Base-by-base conservation (phyloP, 805 yeast genomes). In the Monosporozyma servazzii region DNA sequence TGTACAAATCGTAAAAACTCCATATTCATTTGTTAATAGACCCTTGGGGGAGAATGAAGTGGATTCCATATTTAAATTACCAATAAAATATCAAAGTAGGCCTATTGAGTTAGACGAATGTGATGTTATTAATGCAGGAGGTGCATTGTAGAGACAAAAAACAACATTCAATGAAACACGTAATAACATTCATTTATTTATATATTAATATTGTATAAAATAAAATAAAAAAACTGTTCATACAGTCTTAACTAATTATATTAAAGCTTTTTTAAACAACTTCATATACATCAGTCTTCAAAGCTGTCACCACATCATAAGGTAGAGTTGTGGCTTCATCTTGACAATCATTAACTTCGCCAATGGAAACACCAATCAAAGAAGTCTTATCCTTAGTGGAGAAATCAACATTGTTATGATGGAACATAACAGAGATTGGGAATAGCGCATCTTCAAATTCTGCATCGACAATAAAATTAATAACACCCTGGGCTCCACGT, bases 381-480 rank as follows among this genome's bases (percentile, higher is more conserved):
- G 59, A 52, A 6, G 83, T 80, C 8, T 43, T 43, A n/a, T 36
- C 37, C 31, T 75, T 71, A 17, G 69, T 71, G 21, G 76, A 75
- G 55, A 71, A 71, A 39, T 74, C 71, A 37, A 37, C 15, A 37
- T 37, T 37, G 15, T 37, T 37, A 44, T 74, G 64, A 41, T 73
- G 73, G 71, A 89, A 87, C 48, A 74, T 69, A 40, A 89, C 78
- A 60, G 81, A 81, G 75, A 91, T 80, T 54, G 99, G 99, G 86
- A 89, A 91, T 61, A 91, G 73, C 11, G 80, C 76, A 55, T 89
- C 96, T 68, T 91, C 97, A 56, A 78, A 80, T 40, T 76, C 82
- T 18, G 83, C 85, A 57, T 83, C 84, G 53, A 88, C 80, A 8
- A 83, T 67, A 64, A 93, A 82, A 65, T 87, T 95, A 66, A 93